These are phyloP conservation scores for barrel medic (Medicago truncatula) DNA, from an alignment of 306 rosid species.

Conservation along the genomic window MtrunA17r5.0-ANR NC_053042.1:26643501-26644000, in stretches of 20 bases:
- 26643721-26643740: neutral
- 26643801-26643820: neutral
- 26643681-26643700: neutral
- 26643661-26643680: neutral
- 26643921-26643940: too few relatives aligned
- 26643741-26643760: neutral
- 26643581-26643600: constrained; percentile 67
- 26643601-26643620: constrained; percentile 59
- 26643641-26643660: neutral
- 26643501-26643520: too few relatives aligned
- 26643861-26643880: constrained; percentile 23
- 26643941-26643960: too few relatives aligned
- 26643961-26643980: too few relatives aligned
- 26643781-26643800: constrained; percentile 24
- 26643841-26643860: neutral
- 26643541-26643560: constrained; percentile 83
- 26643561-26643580: constrained; percentile 75
- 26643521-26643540: constrained; percentile 80
- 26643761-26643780: constrained; percentile 16
- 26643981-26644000: too few relatives aligned
- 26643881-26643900: neutral
- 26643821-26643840: constrained; percentile 23
- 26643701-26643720: neutral
- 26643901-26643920: neutral
- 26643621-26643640: constrained; percentile 53